Evolutionary conservation across 2,329 filamentous ascomycete species (phyloP).

Genomic region (Bipolaris zeicola): DNA sequence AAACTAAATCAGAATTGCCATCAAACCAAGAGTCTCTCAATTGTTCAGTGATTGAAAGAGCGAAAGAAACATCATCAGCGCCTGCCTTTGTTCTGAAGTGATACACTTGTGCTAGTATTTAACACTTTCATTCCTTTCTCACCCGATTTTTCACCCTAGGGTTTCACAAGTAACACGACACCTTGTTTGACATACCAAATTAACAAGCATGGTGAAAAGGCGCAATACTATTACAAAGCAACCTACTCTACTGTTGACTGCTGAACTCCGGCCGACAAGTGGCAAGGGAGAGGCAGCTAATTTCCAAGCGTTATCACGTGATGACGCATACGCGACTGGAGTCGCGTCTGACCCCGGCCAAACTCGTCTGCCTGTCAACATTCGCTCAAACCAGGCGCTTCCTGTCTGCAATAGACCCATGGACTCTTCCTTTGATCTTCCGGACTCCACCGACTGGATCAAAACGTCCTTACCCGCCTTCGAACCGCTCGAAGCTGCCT

Average conservation of each 20-base stretch:
- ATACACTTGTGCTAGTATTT: neutral
- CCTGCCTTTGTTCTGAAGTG: neutral
- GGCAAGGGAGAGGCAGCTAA: slow-evolving; percentile 16
- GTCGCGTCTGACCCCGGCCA: slow-evolving; percentile 14
- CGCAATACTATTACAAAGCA: neutral
- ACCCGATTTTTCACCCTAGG: neutral
- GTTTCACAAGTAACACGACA: neutral
- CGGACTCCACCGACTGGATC: slow-evolving; percentile 87
- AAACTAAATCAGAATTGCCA: neutral
- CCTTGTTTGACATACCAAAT: neutral
- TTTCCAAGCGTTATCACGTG: slow-evolving; percentile 19
- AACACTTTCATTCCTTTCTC: neutral
- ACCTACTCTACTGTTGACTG: neutral
- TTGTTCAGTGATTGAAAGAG: neutral
- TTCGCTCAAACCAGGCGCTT: slow-evolving; percentile 11
- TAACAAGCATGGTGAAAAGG: neutral
- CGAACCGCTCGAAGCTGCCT: slow-evolving; percentile 75
- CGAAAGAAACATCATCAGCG: neutral
- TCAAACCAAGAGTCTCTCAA: neutral
- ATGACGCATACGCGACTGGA: slow-evolving; percentile 18
- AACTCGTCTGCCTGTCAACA: slow-evolving; percentile 15
- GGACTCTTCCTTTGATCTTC: slow-evolving; percentile 53
- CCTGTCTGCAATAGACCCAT: slow-evolving; percentile 23
- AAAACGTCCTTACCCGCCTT: slow-evolving; percentile 70
- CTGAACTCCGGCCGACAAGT: neutral